phyloP scores from a whole-genome alignment of 495 filamentous ascomycete species.

The Cenococcum geophilum region DNA sequence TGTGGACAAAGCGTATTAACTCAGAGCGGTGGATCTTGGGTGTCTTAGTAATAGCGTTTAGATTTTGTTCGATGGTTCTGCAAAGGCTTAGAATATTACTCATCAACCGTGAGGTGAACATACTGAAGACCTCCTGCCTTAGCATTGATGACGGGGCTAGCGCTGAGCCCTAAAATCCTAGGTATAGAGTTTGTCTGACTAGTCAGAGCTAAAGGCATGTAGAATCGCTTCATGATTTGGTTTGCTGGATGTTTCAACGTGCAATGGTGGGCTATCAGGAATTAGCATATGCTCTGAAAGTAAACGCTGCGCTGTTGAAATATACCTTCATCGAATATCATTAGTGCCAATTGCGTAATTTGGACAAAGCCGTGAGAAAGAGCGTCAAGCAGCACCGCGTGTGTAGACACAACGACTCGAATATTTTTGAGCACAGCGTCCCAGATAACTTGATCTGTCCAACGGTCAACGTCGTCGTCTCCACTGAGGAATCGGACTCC shows the following conservation, averaged over 20 bases:
- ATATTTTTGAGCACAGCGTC: slow-evolving; percentile 61
- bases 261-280: slow-evolving; percentile 62
- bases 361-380: slow-evolving; percentile 72
- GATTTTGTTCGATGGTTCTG: slow-evolving; percentile 64
- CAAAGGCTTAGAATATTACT: slow-evolving; percentile 8
- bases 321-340: slow-evolving; percentile 89
- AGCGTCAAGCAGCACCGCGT: slow-evolving; percentile 72
- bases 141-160: slow-evolving; percentile 67
- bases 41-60: slow-evolving; percentile 66
- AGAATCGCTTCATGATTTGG: slow-evolving; percentile 72
- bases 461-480: slow-evolving; percentile 62
- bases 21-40: slow-evolving; percentile 68
- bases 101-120: background rate
- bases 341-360: slow-evolving; percentile 57
- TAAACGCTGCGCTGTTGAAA: background rate
- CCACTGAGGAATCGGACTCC: slow-evolving; percentile 62
- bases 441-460: slow-evolving; percentile 69
- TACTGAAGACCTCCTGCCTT: slow-evolving; percentile 47
- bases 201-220: slow-evolving; percentile 46
- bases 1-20: slow-evolving; percentile 60
- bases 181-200: slow-evolving; percentile 47
- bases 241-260: slow-evolving; percentile 58
- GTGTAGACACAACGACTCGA: slow-evolving; percentile 70
- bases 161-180: slow-evolving; percentile 74
- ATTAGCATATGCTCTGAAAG: background rate